Base-by-base conservation (phyloP, 495 filamentous ascomycete genomes). In the Talaromyces ruber region DNA sequence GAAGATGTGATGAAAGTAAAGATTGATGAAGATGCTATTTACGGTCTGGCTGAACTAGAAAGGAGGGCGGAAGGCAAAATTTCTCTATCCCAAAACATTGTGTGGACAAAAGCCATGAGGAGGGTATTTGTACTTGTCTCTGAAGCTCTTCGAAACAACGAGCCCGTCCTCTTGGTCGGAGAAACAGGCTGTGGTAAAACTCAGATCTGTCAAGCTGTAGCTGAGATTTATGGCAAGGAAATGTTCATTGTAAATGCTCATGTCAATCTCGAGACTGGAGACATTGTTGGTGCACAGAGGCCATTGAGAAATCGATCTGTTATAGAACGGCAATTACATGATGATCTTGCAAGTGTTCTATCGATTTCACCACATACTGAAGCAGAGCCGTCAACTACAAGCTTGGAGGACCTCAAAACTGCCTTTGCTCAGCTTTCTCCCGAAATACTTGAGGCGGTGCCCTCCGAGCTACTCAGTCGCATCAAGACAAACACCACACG, bases 151-250 rank as follows among this genome's bases (percentile, higher is more conserved):
- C 83, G 84, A 14, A 93, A 96, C 67, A 91, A 96, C 64, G 95
- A 99, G 74, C 95, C 95, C 1, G 88, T 98, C 14, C 77, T 99
- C 47, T 78, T 99, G 9, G 91, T 99, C 43, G 95, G 95, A 63
- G 95, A 97, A 68, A 99, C 95, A 51, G 95, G 95, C 2, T 96
- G 92, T 67, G 95, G 95, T 29, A 99, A 99, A 76, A 99, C 95
- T 1, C 96, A 92, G 7, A 88, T 98, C 21, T 96, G 91, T 64
- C 95, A 99, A 72, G 83, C 95, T 64, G 82, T 99, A 56, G 91
- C 95, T 4, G 86, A 93, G 63, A 85, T 89, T 21, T 83, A 90
- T 67, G 79, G 80, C 28, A 89, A 87, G 64, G 75, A 87, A 63
- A 73, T 99, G 52, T 84, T 91, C 64, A 95, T 92, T 67, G 86